Base-by-base conservation (phyloP, 2,329 filamentous ascomycete species). In the Beauveria australis region DNA sequence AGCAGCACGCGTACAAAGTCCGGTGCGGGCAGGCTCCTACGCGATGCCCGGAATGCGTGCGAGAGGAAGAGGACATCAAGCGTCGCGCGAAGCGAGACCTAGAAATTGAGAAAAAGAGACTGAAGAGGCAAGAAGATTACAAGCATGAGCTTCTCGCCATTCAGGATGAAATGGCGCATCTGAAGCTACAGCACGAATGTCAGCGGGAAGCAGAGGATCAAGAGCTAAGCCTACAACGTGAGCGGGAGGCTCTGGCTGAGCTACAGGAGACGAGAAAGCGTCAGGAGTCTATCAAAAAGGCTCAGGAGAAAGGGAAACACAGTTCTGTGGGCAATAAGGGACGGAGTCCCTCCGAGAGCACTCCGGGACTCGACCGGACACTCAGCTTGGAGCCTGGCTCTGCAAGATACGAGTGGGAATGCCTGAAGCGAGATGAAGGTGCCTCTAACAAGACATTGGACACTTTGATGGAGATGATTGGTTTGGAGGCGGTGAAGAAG, bases 401-500 rank as follows among this genome's bases (percentile, higher is more conserved):
- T 40, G 77, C 82, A 0, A 70, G 71, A 1, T 71, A 74, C 1
- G 84, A 89, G 19, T 91, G 88, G 89, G 72, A 86, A 16, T 68
- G 74, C 1, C 78, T 86, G 65, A 91, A 91, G 67, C 53, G 72
- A 1, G 67, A 71, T 1, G 79, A 86, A 37, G 75, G 76, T 1
- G 78, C 79, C 0, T 65, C 67, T 1, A 89, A 83, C 63, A 66
- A 71, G 0, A 75, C 80, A 0, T 66, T 92, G 0, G 87, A 92
- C 62, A 67, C 75, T 0, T 67, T 92, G 12, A 91, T 92, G 84
- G 71, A 69, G 0, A 86, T 92, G 83, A 84, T 88, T 48, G 89
- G 89, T 0, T 75, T 92, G 0, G 88, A 91, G 65, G 73, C 79
- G 0, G 85, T 92, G 47, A 92, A 92, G 64, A 66, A 76, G 1